phyloP scores from a whole-genome alignment of 768 basidiomycete species.

The Pleurotus tuber-regium region DNA sequence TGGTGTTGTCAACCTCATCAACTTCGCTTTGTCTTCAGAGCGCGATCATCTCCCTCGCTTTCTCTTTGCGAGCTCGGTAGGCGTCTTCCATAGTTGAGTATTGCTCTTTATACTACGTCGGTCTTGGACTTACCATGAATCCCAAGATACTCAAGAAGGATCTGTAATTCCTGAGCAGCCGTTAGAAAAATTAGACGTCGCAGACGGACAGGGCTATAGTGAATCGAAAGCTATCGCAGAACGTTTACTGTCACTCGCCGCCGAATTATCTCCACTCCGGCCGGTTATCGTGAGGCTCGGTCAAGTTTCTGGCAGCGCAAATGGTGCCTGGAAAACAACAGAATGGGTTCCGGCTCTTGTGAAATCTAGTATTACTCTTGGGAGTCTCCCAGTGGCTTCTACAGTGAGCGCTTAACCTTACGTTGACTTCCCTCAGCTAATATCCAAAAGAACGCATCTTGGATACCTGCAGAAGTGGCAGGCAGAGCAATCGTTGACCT shows the following conservation, averaged over 20 bases:
- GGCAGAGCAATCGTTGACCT: constrained; percentile 30
- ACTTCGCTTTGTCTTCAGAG: constrained; percentile 25
- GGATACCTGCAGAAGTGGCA: constrained; percentile 41
- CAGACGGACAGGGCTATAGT: constrained; percentile 41
- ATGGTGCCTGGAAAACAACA: constrained; percentile 40
- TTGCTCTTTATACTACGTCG: not conserved
- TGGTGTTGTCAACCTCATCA: constrained; percentile 38
- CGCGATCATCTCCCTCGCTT: constrained; percentile 22
- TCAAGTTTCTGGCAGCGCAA: constrained; percentile 40
- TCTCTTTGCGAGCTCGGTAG: constrained; percentile 41
- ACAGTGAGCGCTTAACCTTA: constrained; percentile 27
- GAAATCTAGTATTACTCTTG: constrained; percentile 28
- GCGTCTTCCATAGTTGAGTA: constrained; percentile 8
- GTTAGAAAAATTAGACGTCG: constrained; percentile 26
- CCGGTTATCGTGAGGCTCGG: constrained; percentile 40
- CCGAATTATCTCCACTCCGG: constrained; percentile 6
- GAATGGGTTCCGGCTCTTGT: constrained; percentile 49
- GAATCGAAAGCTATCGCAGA: constrained; percentile 46
- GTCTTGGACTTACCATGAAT: constrained; percentile 19
- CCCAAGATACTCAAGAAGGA: constrained; percentile 25
- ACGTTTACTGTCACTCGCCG: constrained; percentile 20
- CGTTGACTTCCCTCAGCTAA: not conserved
- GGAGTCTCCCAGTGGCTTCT: constrained; percentile 23
- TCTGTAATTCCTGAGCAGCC: constrained; percentile 33
- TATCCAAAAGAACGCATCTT: constrained; percentile 31